phyloP scores from a whole-genome alignment of 192 early-diverging fungal species.

The Entomortierella beljakovae region DNA sequence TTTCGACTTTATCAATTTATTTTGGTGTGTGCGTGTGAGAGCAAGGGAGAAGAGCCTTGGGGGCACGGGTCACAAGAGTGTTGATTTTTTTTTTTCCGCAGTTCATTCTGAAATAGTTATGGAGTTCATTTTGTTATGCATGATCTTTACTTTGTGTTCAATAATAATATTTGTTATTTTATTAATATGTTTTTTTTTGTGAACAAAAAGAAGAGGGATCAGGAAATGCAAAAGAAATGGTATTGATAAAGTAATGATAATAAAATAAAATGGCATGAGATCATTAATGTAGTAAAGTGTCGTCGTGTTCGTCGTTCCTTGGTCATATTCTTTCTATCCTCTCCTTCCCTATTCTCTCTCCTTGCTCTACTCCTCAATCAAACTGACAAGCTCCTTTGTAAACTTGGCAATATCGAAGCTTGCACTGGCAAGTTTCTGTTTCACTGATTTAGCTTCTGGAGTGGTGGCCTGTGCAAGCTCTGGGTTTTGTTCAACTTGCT shows the following conservation, averaged over 20 bases:
- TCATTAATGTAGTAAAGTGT: neutral
- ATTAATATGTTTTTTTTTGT: neutral
- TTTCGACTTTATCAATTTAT: too few relatives aligned
- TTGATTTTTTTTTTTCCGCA: too few relatives aligned
- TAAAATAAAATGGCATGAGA: neutral
- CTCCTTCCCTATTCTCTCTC: neutral
- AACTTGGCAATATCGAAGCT: slow-evolving; percentile 92
- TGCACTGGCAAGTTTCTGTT: slow-evolving; percentile 85
- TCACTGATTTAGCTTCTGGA: slow-evolving; percentile 72
- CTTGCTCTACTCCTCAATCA: slow-evolving; percentile 54
- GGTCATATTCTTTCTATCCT: neutral
- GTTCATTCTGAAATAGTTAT: too few relatives aligned
- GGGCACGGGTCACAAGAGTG: too few relatives aligned
- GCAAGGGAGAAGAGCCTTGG: too few relatives aligned
- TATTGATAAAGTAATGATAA: neutral
- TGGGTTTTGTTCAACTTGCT: slow-evolving; percentile 58
- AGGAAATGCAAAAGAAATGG: neutral
- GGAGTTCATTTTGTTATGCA: too few relatives aligned
- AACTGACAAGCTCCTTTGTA: slow-evolving; percentile 84
- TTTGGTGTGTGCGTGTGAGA: too few relatives aligned
- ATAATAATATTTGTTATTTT: neutral
- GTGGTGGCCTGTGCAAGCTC: slow-evolving; percentile 50
- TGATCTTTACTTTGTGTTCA: too few relatives aligned
- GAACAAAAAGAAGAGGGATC: neutral
- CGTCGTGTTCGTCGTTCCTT: neutral